Evolutionary conservation across 1,284 basidiomycete species (phyloP).

Genomic region (Ceraceosorus bombacis): DNA sequence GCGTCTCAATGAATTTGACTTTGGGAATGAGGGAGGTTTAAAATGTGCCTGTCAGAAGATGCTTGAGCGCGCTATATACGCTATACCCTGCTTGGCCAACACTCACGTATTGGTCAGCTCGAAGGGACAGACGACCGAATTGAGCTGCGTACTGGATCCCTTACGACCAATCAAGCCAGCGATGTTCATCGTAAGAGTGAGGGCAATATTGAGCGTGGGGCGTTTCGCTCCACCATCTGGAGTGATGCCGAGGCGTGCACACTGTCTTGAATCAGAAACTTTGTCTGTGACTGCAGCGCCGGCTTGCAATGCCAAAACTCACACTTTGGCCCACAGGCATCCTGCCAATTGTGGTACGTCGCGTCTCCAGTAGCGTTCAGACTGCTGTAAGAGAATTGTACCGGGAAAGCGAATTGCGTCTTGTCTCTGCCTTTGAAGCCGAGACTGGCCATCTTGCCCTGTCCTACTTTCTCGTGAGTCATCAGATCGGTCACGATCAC

Average conservation of each 20-base stretch:
- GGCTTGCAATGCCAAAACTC: slow-evolving; percentile 2
- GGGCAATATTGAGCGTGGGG: slow-evolving; percentile 21
- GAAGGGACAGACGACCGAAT: slow-evolving; percentile 26
- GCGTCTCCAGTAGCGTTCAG: slow-evolving; percentile 32
- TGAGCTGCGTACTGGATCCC: slow-evolving; percentile 22
- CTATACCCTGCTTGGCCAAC: no score
- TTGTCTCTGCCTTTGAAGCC: slow-evolving; percentile 17
- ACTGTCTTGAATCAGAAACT: neutral
- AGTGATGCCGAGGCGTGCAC: neutral
- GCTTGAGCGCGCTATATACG: no score
- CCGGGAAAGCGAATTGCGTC: slow-evolving; percentile 29
- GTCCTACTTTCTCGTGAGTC: slow-evolving; percentile 23
- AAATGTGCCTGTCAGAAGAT: no score
- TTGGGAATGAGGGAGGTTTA: no score
- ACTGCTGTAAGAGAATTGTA: slow-evolving; percentile 25
- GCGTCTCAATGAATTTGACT: no score
- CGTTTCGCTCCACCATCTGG: slow-evolving; percentile 5
- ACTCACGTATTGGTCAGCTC: slow-evolving; percentile 15
- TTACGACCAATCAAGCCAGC: slow-evolving; percentile 29
- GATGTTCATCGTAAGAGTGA: slow-evolving; percentile 27
- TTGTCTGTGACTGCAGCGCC: slow-evolving; percentile 4
- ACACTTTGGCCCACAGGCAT: slow-evolving; percentile 27
- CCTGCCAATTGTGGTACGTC: slow-evolving; percentile 28
- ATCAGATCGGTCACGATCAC: slow-evolving; percentile 27
- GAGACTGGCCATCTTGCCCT: slow-evolving; percentile 16